Conservation (phyloP, 108 stramenopile genomes). For the Fragilaria radians region DNA sequence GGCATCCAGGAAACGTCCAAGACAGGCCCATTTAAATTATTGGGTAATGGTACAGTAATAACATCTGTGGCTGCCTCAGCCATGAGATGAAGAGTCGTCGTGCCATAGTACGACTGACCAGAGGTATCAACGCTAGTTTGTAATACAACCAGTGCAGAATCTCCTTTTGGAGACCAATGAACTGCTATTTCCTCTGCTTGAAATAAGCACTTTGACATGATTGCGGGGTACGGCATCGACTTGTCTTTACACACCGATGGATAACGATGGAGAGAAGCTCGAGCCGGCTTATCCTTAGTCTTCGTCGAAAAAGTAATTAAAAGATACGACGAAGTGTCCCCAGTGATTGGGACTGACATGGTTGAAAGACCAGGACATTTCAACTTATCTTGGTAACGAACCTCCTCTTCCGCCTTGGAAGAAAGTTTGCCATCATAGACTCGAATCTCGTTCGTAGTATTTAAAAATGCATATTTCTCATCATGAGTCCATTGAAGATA, state of each 20-base stretch:
- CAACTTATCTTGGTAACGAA: slow-evolving; percentile 46
- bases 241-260: slow-evolving; percentile 26
- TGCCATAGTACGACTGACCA: slow-evolving; percentile 93
- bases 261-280: slow-evolving; percentile 64
- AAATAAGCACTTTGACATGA: slow-evolving; percentile 68
- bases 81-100: slow-evolving; percentile 81
- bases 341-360: slow-evolving; percentile 43
- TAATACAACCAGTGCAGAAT: slow-evolving; percentile 67
- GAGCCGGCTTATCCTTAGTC: slow-evolving; percentile 85
- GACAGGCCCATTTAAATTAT: slow-evolving; percentile 59
- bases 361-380: slow-evolving; percentile 45
- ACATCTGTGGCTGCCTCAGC: slow-evolving; percentile 39
- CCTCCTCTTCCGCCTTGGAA: slow-evolving; percentile 18
- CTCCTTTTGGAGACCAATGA: slow-evolving; percentile 73
- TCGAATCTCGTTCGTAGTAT: slow-evolving; percentile 68
- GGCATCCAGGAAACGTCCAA: slow-evolving; percentile 87
- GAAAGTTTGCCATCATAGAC: slow-evolving; percentile 45
- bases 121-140: slow-evolving; percentile 91
- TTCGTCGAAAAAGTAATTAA: slow-evolving; percentile 81
- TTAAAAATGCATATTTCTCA: slow-evolving; percentile 61
- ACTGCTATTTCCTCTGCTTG: slow-evolving; percentile 72
- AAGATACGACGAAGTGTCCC: slow-evolving; percentile 19
- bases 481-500: slow-evolving; percentile 89
- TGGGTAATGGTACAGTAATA: slow-evolving; percentile 61
- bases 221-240: slow-evolving; percentile 25